Base-by-base conservation (phyloP, 2,329 filamentous ascomycete species). In the Aspergillus uvarum region DNA sequence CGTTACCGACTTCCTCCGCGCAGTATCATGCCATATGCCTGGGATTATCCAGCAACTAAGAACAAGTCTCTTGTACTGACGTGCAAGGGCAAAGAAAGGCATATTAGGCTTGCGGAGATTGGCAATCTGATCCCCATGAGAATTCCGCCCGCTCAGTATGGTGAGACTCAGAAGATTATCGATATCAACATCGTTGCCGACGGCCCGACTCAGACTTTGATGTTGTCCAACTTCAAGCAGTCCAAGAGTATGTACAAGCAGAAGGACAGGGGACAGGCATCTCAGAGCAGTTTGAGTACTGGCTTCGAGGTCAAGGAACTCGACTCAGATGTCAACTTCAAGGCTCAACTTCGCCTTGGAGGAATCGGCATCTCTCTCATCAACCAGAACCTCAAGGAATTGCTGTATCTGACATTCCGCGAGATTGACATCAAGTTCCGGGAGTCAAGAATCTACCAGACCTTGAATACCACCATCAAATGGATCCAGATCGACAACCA, bases 401-500 rank as follows among this genome's bases (percentile, higher is more conserved):
- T 99, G 44, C 90, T 96, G 2, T 99, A 99, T 71, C 79, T 98
- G 68, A 99, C 95, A 0, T 89, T 97, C 77, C 85, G 94, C 54
- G 94, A 96, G 63, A 90, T 98, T 26, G 89, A 95, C 68, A 79
- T 99, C 64, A 92, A 93, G 62, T 96, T 95, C 76, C 92, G 88
- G 58, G 95, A 99, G 70, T 98, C 95, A n/a, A 85, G 88, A 19
- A 81, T 97, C 16, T 96, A 96, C 72, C 95, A 99, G 76, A 98
- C 92, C 0, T 78, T 97, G 63, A 94, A 91, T 51, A 82, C 95
- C 54, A 91, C 92, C 0, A 89, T 98, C 73, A 98, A 99, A 76
- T 99, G 96, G 96, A 95, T 99, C 29, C 95, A 99, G 76, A 91
- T 99, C 68, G 95, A 99, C 77, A 99, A 99, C 69, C 95, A 99